Base-by-base conservation (phyloP, 305 asterid species). In the Solanum hybrid region DNA sequence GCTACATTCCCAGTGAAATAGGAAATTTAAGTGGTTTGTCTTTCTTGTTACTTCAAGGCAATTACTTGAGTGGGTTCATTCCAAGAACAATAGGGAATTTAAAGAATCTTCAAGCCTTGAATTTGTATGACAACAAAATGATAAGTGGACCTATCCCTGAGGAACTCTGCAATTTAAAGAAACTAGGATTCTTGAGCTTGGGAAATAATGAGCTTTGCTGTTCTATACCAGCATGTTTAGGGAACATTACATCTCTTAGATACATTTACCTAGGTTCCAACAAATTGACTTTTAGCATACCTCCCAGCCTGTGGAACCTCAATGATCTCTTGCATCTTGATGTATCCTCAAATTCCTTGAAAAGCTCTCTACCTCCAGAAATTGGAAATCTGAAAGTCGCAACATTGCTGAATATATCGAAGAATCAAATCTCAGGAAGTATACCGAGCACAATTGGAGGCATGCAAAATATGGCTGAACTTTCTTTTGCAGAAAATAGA, bases 171-270 rank as follows among this genome's bases (percentile, higher is more conserved):
- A 84, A 89, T 37, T 72, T 94, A 3, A 31, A 17, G n/a, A 85
- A 27, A 3, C 33, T 93, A 33, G 83, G 22, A 4, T 7, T 3
- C 2, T 11, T 92, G 36, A 2, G 32, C 41, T 88, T 91, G 91
- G 57, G 88, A 36, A 17, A 45, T 2, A 94, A 92, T 76, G 57
- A 77, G 6, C 57, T 93, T 17, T 89, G 89, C 3, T 94, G 95
- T 36, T 33, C 91, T 6, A 86, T 93, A 20, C 94, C 95, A 4
- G 34, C 34, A 37, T 95, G 97, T 88, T 73, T 94, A 13, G 95
- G 95, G 65, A 91, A 92, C 75, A 7, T 90, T 20, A 82, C 91
- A 11, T 92, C 93, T 86, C 89, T 93, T 36, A 84, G 92, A 27
- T 0, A 79, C 14, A 24, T 94, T 15, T 8, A 4, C 83, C 79